These are phyloP conservation scores for Ascochyta koolunga DNA, from an alignment of 2,329 filamentous ascomycete genomes.

Conservation along the genomic window DNA sequence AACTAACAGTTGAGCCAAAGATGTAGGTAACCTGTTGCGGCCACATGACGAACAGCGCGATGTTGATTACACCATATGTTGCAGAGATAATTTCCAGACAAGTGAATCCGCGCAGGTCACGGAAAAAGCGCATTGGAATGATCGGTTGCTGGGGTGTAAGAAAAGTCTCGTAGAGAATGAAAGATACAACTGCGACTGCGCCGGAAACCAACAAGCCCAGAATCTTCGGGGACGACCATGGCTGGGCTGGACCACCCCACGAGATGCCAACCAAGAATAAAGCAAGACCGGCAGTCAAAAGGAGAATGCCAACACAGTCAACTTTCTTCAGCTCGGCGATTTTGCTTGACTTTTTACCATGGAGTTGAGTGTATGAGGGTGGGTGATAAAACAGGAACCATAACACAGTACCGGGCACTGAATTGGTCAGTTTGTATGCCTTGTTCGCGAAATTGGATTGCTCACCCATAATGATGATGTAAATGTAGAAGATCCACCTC, in stretches of 20 bases:
- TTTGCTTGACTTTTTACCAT: slow-evolving; percentile 32
- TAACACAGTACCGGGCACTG: slow-evolving; percentile 46
- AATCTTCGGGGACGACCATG: slow-evolving; percentile 25
- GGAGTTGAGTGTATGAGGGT: slow-evolving; percentile 49
- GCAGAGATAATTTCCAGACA: slow-evolving; percentile 35
- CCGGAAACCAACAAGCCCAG: slow-evolving; percentile 33
- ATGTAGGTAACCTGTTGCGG: slow-evolving; percentile 32
- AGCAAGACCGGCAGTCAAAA: slow-evolving; percentile 51
- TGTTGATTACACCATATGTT: slow-evolving; percentile 33
- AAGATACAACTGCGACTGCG: slow-evolving; percentile 17
- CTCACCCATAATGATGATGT: slow-evolving; percentile 48
- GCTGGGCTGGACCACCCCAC: slow-evolving; percentile 46
- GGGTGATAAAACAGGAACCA: slow-evolving; percentile 57
- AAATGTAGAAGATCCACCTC: slow-evolving; percentile 57
- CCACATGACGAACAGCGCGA: slow-evolving; percentile 39
- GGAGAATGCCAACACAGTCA: slow-evolving; percentile 53
- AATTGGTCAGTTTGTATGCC: slow-evolving; percentile 30
- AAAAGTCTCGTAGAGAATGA: slow-evolving; percentile 26
- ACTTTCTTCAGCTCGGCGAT: slow-evolving; percentile 35
- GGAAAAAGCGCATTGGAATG: slow-evolving; percentile 41
- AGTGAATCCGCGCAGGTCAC: slow-evolving; percentile 37
- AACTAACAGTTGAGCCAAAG: slow-evolving; percentile 18
- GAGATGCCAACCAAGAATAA: slow-evolving; percentile 53
- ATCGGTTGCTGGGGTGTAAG: slow-evolving; percentile 26
- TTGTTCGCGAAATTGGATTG: neutral